A percentile compares a stretch with the other conserved stretches of the same genome.
phyloP scores from a whole-genome alignment of 495 filamentous ascomycete species.

The Lentithecium fluviatile region DNA sequence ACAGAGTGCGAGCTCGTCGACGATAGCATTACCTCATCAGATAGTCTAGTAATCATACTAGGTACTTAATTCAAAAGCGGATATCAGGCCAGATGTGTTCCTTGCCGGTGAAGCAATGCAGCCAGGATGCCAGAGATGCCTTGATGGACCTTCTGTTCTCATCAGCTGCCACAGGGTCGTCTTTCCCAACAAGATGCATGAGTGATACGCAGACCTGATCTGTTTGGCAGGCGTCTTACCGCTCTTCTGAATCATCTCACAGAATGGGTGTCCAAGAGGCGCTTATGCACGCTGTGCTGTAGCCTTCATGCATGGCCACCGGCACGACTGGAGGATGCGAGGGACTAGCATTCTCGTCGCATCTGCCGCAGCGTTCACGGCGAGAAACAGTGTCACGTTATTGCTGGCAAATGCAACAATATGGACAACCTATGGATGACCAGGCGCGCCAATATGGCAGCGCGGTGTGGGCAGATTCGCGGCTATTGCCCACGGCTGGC shows the following conservation, averaged over 20 bases:
- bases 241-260: constrained; percentile 38
- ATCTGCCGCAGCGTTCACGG: constrained; percentile 14
- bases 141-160: constrained; percentile 3
- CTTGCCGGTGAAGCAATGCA: not conserved
- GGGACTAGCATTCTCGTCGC: constrained; percentile 6
- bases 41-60: constrained; percentile 21
- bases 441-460: constrained; percentile 2
- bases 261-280: constrained; percentile 21
- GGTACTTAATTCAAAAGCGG: constrained; percentile 34
- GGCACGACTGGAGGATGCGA: constrained; percentile 34
- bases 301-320: constrained; percentile 27
- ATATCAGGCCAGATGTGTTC: constrained; percentile 2
- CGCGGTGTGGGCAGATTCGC: not conserved
- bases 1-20: constrained; percentile 9
- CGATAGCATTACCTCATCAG: constrained; percentile 23
- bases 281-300: constrained; percentile 36
- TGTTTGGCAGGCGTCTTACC: constrained; percentile 27
- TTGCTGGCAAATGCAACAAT: constrained; percentile 18
- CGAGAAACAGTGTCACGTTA: constrained; percentile 10
- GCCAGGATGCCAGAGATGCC: not conserved
- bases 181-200: constrained; percentile 33
- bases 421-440: not conserved
- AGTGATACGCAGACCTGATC: constrained; percentile 20
- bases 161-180: constrained; percentile 16
- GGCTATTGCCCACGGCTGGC: constrained; percentile 12